Base-by-base conservation (phyloP, 164 flowering plant genomes). In the Chloranthus sessilifolius region DNA sequence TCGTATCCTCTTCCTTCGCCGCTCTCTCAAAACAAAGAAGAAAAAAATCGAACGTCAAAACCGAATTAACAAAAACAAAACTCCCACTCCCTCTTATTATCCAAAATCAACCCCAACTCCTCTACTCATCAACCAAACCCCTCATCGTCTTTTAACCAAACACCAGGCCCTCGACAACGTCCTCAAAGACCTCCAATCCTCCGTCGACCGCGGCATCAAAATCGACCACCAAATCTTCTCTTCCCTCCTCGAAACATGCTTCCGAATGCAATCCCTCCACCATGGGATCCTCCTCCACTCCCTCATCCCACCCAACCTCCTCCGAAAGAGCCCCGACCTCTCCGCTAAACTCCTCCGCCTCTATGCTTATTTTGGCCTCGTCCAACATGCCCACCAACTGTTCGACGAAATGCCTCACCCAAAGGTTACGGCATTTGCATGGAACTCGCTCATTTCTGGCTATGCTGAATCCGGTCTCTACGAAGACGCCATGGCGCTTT, bases 371-470 rank as follows among this genome's bases (percentile, higher is more conserved):
- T 64, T 17, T 46, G 96, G 98, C 28, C 58, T 19, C 1, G 23
- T 82, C 0, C 76, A 81, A 8, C 35, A 61, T 0, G 98, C 98
- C 1, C 98, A 88, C 61, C 69, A 76, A 51, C 43, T 91, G 71
- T 91, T 91, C 29, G 98, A 91, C 59, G 41, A 70, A 74, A 91
- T 87, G 96, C 56, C 73, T 26, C 50, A 56, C 22, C 17, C 85
- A 9, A 46, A 65, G 7, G 43, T 8, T 0, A 80, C 76, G 2
- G 74, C 92, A 0, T 91, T 82, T 46, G 63, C 82, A 0, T 86
- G 91, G 91, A 86, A 86, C 41, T 78, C 95, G 11, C 83, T 91
- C 45, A 81, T 91, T 9, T 74, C 96, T 0, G 98, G 92, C 26
- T 91, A 91, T 33, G 64, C 82, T 4, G 84, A 81, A 39, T 5